A percentile compares a stretch with the other conserved stretches of the same genome.
phyloP scores from a whole-genome alignment of 192 early-diverging fungal genomes.

The Phlyctochytrium planicorne region DNA sequence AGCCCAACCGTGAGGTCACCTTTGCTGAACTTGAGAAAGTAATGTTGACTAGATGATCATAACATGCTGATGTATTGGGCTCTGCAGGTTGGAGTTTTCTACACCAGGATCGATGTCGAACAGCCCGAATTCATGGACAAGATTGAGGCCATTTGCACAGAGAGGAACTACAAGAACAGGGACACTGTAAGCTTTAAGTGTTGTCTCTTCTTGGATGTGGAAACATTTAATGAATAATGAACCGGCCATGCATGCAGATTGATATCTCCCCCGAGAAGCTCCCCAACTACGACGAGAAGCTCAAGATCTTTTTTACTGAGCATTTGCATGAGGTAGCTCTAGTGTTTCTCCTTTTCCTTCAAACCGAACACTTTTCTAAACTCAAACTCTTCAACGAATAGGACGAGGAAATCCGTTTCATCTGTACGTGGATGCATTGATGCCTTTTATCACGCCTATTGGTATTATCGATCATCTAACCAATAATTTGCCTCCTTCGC shows the following conservation, averaged over 20 bases:
- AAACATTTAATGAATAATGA: not conserved
- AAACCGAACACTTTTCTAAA: too few relatives aligned
- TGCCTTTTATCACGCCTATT: not conserved
- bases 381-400: slow-evolving; percentile 39
- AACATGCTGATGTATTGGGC: not conserved
- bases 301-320: slow-evolving; percentile 91
- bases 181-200: slow-evolving; percentile 60
- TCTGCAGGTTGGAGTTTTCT: slow-evolving; percentile 66
- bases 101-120: slow-evolving; percentile 59
- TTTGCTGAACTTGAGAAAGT: slow-evolving; percentile 57
- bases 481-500: not conserved
- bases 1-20: slow-evolving; percentile 59
- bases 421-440: slow-evolving; percentile 30
- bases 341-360: not conserved
- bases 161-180: slow-evolving; percentile 88
- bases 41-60: not conserved
- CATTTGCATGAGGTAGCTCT: slow-evolving; percentile 33
- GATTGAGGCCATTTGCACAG: slow-evolving; percentile 67
- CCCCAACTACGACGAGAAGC: slow-evolving; percentile 87
- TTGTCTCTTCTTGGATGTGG: not conserved
- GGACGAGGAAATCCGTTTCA: slow-evolving; percentile 96
- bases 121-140: slow-evolving; percentile 54
- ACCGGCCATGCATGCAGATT: too few relatives aligned
- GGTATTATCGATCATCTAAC: too few relatives aligned
- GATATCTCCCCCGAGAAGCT: slow-evolving; percentile 75